These are phyloP conservation scores for Albifimbria verrucaria DNA, from an alignment of 2,329 filamentous ascomycete species.

Conservation along the genomic window DNA sequence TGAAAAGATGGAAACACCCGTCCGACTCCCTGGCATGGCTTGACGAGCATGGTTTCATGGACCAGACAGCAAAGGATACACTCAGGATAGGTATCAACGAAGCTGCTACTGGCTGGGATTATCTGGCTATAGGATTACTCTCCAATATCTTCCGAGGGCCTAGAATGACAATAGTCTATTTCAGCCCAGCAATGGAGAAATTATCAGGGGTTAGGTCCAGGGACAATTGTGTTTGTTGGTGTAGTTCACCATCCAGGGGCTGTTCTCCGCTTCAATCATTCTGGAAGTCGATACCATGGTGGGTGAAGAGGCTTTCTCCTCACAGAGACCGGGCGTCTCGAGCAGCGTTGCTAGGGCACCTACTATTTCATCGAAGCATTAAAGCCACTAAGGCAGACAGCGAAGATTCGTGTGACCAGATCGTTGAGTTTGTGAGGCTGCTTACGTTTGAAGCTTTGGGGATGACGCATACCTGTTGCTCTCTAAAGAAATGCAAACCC, in stretches of 20 bases:
- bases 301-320: too few relatives aligned
- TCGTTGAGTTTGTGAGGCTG: background rate
- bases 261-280: background rate
- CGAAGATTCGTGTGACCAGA: background rate
- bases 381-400: too few relatives aligned
- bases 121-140: too few relatives aligned
- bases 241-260: background rate
- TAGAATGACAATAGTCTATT: too few relatives aligned
- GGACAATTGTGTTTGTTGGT: background rate
- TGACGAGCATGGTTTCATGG: background rate
- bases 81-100: background rate
- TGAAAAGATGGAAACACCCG: too few relatives aligned
- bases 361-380: background rate
- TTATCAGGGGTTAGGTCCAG: background rate
- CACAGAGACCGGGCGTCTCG: too few relatives aligned
- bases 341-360: background rate
- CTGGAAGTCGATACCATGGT: too few relatives aligned
- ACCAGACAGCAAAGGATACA: background rate
- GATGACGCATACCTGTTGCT: background rate
- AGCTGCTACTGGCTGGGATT: background rate
- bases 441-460: background rate
- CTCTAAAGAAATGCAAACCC: too few relatives aligned
- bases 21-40: background rate
- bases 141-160: too few relatives aligned
- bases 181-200: too few relatives aligned